These are phyloP conservation scores for Yamadazyma diospyri DNA, from an alignment of 1,139 yeast genomes.

Conservation along the genomic window DNA sequence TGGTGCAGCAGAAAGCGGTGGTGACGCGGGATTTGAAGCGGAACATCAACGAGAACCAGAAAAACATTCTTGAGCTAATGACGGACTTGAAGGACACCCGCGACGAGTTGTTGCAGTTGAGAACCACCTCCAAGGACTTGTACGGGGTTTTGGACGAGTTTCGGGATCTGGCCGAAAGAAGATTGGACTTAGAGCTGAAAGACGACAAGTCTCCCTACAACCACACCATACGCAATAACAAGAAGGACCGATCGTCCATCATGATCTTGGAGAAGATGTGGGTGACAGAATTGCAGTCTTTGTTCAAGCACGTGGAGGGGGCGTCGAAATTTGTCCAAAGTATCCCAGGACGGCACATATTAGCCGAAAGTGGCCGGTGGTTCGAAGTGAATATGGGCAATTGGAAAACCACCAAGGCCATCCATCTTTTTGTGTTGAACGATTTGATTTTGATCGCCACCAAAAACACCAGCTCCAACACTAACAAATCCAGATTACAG, in stretches of 20 bases:
- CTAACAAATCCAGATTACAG: conserved; percentile 40
- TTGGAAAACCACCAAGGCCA: conserved; percentile 75
- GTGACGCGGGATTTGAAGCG: conserved; percentile 63
- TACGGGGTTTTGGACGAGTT: conserved; percentile 64
- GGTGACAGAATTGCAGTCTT: conserved; percentile 68
- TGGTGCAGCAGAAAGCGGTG: conserved; percentile 49
- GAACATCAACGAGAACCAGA: conserved; percentile 68
- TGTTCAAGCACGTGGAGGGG: conserved; percentile 85
- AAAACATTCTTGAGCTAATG: conserved; percentile 67
- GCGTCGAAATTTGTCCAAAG: conserved; percentile 80
- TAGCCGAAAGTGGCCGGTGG: conserved; percentile 84
- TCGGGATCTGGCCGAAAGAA: conserved; percentile 63
- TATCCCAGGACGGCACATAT: conserved; percentile 75
- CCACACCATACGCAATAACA: conserved; percentile 13
- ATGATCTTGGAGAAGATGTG: conserved; percentile 74
- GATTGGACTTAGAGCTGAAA: conserved; percentile 44
- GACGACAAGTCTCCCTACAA: conserved; percentile 12
- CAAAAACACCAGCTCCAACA: conserved; percentile 31
- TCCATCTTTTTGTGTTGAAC: conserved; percentile 72
- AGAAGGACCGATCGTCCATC: conserved; percentile 65
- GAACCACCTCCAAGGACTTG: conserved; percentile 59
- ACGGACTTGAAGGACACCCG: conserved; percentile 61
- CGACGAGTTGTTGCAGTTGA: conserved; percentile 57
- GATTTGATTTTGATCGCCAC: conserved; percentile 77
- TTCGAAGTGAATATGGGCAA: conserved; percentile 83